Conservation (phyloP, 2,329 filamentous ascomycete species). For the Alternaria ventricosa region DNA sequence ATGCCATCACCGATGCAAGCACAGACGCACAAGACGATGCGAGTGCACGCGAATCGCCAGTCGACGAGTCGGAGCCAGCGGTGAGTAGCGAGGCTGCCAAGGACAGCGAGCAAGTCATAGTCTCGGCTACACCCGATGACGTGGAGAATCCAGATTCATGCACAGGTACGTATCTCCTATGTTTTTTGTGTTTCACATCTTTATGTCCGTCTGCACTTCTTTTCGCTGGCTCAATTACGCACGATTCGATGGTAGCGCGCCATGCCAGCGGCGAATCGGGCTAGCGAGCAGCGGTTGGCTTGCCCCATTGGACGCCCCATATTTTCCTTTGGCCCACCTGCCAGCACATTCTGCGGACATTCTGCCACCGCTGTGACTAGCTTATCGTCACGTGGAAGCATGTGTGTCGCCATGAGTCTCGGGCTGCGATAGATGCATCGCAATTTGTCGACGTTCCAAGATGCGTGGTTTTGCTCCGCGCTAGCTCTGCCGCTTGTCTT, state of each 20-base stretch:
- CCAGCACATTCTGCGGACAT: conserved; percentile 20
- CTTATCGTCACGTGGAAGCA: conserved; percentile 38
- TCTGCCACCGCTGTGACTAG: conserved; percentile 22
- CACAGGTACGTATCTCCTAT: conserved; percentile 27
- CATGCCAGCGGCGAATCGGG: conserved; percentile 20
- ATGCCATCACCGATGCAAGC: background rate
- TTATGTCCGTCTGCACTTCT: conserved; percentile 6
- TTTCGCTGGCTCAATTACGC: conserved; percentile 5
- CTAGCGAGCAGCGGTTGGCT: conserved; percentile 18
- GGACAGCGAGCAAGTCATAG: conserved; percentile 2
- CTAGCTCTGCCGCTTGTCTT: conserved; percentile 18
- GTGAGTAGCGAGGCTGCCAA: conserved; percentile 1
- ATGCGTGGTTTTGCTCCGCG: conserved; percentile 28
- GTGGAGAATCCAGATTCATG: conserved; percentile 4
- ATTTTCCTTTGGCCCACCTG: conserved; percentile 19
- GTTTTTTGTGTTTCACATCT: conserved; percentile 7
- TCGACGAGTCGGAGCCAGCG: background rate
- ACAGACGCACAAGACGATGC: conserved; percentile 5
- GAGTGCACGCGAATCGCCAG: background rate
- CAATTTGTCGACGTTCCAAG: conserved; percentile 32
- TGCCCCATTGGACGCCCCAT: conserved; percentile 18
- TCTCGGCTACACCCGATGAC: conserved; percentile 9
- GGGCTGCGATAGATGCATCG: conserved; percentile 38
- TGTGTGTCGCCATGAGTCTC: conserved; percentile 22
- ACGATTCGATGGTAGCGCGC: conserved; percentile 16